Conservation (phyloP, 1,284 basidiomycete species). For the Ganoderma lucidum region DNA sequence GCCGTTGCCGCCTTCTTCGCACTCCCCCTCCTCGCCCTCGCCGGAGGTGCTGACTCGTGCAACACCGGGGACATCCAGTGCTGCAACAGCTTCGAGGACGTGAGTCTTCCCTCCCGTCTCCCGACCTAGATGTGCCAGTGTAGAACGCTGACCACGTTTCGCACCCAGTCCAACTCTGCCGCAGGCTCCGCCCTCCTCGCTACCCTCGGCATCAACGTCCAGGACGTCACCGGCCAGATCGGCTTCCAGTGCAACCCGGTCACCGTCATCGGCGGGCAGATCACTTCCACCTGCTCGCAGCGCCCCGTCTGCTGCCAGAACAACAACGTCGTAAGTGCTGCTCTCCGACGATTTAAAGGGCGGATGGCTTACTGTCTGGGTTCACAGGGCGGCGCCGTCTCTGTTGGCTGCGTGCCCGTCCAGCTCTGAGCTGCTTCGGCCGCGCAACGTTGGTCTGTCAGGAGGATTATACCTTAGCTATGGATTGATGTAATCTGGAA, state of each 20-base stretch:
- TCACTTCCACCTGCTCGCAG: constrained; percentile 21
- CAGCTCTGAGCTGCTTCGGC: constrained; percentile 19
- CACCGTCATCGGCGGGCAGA: constrained; percentile 29
- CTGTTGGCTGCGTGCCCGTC: constrained; percentile 34
- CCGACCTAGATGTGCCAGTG: neutral
- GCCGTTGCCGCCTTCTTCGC: constrained; percentile 25
- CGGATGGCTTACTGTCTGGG: neutral
- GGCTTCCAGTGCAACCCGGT: constrained; percentile 31
- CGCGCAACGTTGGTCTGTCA: neutral
- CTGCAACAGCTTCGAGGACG: constrained; percentile 30
- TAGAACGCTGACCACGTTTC: neutral
- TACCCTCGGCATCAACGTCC: constrained; percentile 27
- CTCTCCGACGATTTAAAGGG: neutral
- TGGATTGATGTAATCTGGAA: constrained; percentile 14
- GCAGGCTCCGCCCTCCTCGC: constrained; percentile 20
- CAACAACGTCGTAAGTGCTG: constrained; percentile 33
- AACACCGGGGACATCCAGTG: constrained; percentile 30
- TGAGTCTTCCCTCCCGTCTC: constrained; percentile 6
- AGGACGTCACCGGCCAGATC: constrained; percentile 20
- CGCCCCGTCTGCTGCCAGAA: constrained; percentile 34
- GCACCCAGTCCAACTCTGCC: constrained; percentile 19
- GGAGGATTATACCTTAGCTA: constrained; percentile 5
- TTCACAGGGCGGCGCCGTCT: constrained; percentile 30
- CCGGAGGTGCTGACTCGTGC: constrained; percentile 18
- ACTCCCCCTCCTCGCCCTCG: constrained; percentile 32